Evolutionary conservation across 805 yeast species (phyloP).

Genomic region (Wickerhamiella nectarea): DNA sequence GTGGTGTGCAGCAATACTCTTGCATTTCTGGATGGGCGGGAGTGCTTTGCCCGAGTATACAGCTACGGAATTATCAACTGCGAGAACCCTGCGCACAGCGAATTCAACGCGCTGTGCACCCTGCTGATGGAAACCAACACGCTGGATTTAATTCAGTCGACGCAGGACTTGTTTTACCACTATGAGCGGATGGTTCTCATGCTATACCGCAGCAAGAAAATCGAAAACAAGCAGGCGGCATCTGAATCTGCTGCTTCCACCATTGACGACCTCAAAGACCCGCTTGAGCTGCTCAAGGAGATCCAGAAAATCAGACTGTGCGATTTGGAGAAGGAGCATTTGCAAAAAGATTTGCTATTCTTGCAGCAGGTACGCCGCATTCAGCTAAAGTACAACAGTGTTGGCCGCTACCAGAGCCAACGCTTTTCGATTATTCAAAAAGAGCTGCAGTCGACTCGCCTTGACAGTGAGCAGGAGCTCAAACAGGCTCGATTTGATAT

Average conservation of each 20-base stretch:
- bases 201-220: slow-evolving; percentile 14
- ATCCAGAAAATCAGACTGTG: slow-evolving; percentile 10
- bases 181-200: slow-evolving; percentile 39
- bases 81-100: slow-evolving; percentile 75
- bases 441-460: not conserved
- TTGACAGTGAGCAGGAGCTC: slow-evolving; percentile 4
- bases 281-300: slow-evolving; percentile 11
- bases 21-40: slow-evolving; percentile 47
- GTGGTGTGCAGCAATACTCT: slow-evolving; percentile 54
- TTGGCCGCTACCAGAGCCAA: slow-evolving; percentile 3
- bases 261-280: slow-evolving; percentile 6
- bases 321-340: slow-evolving; percentile 10
- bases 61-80: slow-evolving; percentile 89
- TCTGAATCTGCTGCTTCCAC: not conserved
- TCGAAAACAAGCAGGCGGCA: not conserved
- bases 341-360: slow-evolving; percentile 12
- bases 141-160: slow-evolving; percentile 66
- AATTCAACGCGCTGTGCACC: slow-evolving; percentile 67
- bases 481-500: slow-evolving; percentile 5
- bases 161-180: slow-evolving; percentile 73
- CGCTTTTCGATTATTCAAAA: slow-evolving; percentile 2
- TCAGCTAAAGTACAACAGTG: slow-evolving; percentile 1
- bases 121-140: slow-evolving; percentile 68
- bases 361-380: slow-evolving; percentile 12
- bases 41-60: slow-evolving; percentile 67